Conservation (phyloP, 352 stramenopile species). For the Phytophthora lateralis region DNA sequence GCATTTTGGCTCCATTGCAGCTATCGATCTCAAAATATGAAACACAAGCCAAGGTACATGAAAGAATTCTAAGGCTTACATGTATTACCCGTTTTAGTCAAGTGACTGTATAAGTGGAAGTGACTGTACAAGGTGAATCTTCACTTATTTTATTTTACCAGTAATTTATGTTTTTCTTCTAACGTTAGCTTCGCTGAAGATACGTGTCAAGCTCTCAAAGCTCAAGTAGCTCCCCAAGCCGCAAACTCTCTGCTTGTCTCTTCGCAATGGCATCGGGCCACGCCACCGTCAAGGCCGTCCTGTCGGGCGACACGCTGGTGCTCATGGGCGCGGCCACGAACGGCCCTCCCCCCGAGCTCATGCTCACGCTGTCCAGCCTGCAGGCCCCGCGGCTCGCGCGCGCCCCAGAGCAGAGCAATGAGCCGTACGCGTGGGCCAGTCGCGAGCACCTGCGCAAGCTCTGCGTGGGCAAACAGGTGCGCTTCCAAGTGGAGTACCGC, state of each 20-base stretch:
- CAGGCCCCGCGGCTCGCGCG: conserved; percentile 92
- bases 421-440: conserved; percentile 95
- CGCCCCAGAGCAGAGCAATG: conserved; percentile 67
- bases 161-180: too few relatives aligned
- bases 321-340: conserved; percentile 91
- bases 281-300: conserved; percentile 96
- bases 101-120: too few relatives aligned
- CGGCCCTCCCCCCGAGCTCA: conserved; percentile 92
- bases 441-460: conserved; percentile 96
- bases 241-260: background rate
- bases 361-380: conserved; percentile 96
- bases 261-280: conserved; percentile 76
- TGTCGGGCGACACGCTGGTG: conserved; percentile 98
- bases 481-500: conserved; percentile 95
- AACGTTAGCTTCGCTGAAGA: too few relatives aligned
- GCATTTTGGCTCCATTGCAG: too few relatives aligned
- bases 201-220: background rate
- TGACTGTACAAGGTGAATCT: too few relatives aligned
- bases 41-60: too few relatives aligned
- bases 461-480: conserved; percentile 95
- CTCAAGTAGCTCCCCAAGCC: conserved; percentile 1
- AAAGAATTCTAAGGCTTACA: too few relatives aligned
- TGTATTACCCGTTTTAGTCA: too few relatives aligned
- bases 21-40: too few relatives aligned
- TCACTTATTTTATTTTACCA: too few relatives aligned